Percentiles rank a stretch among this genome's conserved stretches.
Conservation (phyloP, 106 monocot genomes). For the Phalaenopsis equestris region DNA sequence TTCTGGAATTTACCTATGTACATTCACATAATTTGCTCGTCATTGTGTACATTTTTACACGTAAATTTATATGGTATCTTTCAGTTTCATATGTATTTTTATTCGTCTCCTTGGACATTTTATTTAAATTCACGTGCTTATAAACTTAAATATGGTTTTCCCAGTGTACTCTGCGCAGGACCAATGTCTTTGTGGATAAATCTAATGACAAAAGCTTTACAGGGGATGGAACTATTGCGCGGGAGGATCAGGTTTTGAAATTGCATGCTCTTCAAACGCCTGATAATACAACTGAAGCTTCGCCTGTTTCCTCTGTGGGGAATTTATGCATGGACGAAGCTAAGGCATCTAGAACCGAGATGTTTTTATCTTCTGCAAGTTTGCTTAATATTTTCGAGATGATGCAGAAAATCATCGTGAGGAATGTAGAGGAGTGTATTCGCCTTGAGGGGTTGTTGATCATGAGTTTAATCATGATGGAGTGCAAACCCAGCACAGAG, state of each 20-base stretch:
- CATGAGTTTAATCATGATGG: conserved; percentile 54
- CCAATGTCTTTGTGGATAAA: conserved; percentile 34
- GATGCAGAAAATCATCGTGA: conserved; percentile 24
- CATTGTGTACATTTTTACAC: no score
- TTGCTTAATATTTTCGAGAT: conserved; percentile 26
- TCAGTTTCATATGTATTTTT: not conserved
- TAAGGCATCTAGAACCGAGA: conserved; percentile 4
- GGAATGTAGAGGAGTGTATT: conserved; percentile 20
- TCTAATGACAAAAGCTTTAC: conserved; percentile 9
- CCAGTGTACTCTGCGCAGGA: conserved; percentile 69
- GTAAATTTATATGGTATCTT: not conserved
- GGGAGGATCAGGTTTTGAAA: not conserved
- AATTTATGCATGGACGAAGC: conserved; percentile 9
- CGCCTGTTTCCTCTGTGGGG: conserved; percentile 10
- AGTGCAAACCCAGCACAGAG: conserved; percentile 26
- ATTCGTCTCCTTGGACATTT: not conserved
- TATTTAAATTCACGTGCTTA: conserved; percentile 32
- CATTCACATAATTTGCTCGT: no score
- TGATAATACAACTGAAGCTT: conserved; percentile 2
- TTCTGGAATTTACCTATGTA: no score
- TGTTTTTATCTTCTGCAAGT: conserved; percentile 22
- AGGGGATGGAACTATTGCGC: conserved; percentile 8
- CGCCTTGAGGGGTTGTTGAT: conserved; percentile 33
- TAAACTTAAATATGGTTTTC: conserved; percentile 63
- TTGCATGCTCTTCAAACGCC: conserved; percentile 1